Conservation (phyloP, 345 rosid genomes). For the Diplotaxis tenuifolia region DNA sequence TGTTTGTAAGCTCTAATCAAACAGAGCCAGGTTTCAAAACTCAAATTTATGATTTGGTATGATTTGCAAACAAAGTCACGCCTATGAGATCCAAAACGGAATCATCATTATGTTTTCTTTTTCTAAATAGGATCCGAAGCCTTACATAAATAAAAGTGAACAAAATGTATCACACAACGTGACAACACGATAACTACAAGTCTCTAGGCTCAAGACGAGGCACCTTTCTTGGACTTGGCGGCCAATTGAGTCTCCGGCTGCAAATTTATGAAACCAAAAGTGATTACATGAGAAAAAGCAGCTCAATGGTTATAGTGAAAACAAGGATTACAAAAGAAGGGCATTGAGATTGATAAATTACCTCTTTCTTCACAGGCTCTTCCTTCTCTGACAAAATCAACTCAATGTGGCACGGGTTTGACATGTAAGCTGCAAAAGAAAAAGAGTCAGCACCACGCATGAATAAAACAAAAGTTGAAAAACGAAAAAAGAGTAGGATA, state of each 20-base stretch:
- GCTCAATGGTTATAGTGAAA: neutral
- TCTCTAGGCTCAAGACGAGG: constrained; percentile 11
- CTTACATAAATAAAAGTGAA: neutral
- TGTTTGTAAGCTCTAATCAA: neutral
- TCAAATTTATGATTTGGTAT: neutral
- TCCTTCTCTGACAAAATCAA: constrained; percentile 65
- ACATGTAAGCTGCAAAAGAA: constrained; percentile 60
- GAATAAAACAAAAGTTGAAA: neutral
- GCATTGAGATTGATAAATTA: constrained; percentile 2
- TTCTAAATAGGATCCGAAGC: neutral
- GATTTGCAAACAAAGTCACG: neutral
- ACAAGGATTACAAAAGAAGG: neutral
- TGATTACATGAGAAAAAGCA: neutral
- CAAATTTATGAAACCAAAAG: neutral
- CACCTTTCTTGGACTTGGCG: constrained; percentile 60
- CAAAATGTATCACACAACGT: neutral
- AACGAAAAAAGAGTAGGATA: neutral
- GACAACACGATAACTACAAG: neutral
- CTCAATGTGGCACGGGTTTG: constrained; percentile 76
- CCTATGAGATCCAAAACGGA: neutral
- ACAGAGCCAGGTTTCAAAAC: neutral
- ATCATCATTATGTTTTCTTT: neutral
- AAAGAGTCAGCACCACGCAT: neutral
- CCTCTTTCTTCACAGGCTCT: constrained; percentile 69
- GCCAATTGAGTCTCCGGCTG: constrained; percentile 92